These are phyloP conservation scores for Stephanodiscus triporus DNA, from an alignment of 108 stramenopile genomes.

Conservation along the genomic window DNA sequence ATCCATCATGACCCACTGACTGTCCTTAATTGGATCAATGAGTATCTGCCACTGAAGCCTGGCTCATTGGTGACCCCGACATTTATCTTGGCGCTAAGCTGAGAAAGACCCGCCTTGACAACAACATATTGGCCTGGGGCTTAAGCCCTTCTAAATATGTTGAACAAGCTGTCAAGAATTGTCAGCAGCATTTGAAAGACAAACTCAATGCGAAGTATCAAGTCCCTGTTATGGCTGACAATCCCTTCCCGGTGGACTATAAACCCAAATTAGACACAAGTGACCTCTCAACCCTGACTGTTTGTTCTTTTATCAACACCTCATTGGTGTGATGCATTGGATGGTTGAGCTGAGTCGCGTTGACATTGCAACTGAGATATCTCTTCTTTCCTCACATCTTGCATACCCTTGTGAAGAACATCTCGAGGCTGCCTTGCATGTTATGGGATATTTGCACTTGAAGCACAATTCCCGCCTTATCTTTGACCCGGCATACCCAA, in stretches of 20 bases:
- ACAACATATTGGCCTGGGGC: conserved; percentile 41
- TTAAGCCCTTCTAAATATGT: conserved; percentile 47
- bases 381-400: conserved; percentile 44
- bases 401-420: conserved; percentile 51
- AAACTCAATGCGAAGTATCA: not conserved
- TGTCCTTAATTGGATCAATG: not conserved
- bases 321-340: conserved; percentile 56
- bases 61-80: conserved; percentile 50
- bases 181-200: not conserved
- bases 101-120: conserved; percentile 21
- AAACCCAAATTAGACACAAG: conserved; percentile 8
- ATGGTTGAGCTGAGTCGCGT: conserved; percentile 55
- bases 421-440: conserved; percentile 24
- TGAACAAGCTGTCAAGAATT: conserved; percentile 44
- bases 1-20: conserved; percentile 10
- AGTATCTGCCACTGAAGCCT: conserved; percentile 4
- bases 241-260: conserved; percentile 30
- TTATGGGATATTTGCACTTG: not conserved
- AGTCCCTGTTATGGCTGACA: not conserved
- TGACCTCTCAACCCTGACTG: not conserved
- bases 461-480: conserved; percentile 10
- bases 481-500: conserved; percentile 38
- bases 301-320: conserved; percentile 10
- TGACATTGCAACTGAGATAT: conserved; percentile 53
- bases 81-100: conserved; percentile 55